Evolutionary conservation across 2,329 filamentous ascomycete genomes (phyloP).

Genomic region (Aspergillus sp.): DNA sequence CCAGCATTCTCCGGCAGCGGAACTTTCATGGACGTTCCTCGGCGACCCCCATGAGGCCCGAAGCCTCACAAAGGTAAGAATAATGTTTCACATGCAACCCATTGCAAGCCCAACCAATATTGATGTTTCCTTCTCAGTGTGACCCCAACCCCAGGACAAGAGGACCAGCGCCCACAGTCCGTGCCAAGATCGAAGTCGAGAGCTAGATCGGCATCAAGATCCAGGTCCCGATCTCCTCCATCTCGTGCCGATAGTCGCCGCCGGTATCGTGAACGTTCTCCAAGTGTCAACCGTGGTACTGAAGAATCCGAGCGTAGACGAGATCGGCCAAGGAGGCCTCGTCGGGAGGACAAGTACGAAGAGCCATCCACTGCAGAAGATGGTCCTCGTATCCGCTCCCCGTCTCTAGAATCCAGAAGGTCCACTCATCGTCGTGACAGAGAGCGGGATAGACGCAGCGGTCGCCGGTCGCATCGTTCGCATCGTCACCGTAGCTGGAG

Average conservation of each 20-base stretch:
- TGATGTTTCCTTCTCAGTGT: constrained; percentile 20
- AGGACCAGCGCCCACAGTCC: constrained; percentile 29
- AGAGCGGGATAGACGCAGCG: constrained; percentile 53
- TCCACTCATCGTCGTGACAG: constrained; percentile 63
- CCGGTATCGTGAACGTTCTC: constrained; percentile 56
- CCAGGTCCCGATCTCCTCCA: constrained; percentile 34
- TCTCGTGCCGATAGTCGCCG: constrained; percentile 52
- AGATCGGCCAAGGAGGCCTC: constrained; percentile 30
- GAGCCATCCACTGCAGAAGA: constrained; percentile 38
- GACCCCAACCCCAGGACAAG: constrained; percentile 40
- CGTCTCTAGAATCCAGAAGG: constrained; percentile 62
- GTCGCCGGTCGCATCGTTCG: constrained; percentile 51
- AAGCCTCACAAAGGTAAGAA: constrained; percentile 35
- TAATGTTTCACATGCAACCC: neutral
- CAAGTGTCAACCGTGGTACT: constrained; percentile 32
- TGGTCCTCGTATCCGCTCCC: constrained; percentile 63
- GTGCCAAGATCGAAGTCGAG: constrained; percentile 30
- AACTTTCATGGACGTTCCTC: constrained; percentile 44
- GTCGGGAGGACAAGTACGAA: constrained; percentile 49
- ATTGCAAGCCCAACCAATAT: constrained; percentile 12
- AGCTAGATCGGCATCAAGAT: constrained; percentile 32
- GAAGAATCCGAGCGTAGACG: constrained; percentile 36
- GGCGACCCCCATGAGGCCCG: constrained; percentile 21
- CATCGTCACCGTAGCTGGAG: constrained; percentile 51
- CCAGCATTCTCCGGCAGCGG: constrained; percentile 67